Percentiles rank a stretch among this genome's conserved stretches.
These are phyloP conservation scores for Entomortierella beljakovae DNA, from an alignment of 192 early-diverging fungal species.

Conservation along the genomic window DNA sequence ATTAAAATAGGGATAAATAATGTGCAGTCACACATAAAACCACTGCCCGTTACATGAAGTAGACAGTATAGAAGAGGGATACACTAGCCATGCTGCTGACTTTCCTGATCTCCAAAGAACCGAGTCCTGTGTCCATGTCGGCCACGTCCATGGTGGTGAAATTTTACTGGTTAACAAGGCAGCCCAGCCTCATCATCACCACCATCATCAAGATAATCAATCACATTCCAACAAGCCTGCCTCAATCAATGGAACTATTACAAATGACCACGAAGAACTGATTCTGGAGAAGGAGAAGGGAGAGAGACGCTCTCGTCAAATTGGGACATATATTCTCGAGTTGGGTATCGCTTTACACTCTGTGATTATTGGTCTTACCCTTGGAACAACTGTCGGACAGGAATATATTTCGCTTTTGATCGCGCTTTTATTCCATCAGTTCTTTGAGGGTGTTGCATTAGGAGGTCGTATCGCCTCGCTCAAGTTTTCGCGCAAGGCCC, in stretches of 20 bases:
- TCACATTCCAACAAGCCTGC: neutral
- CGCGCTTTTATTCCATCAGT: slow-evolving; percentile 71
- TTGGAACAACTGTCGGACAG: slow-evolving; percentile 64
- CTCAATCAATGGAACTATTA: neutral
- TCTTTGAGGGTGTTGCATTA: slow-evolving; percentile 83
- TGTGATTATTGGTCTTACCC: slow-evolving; percentile 78
- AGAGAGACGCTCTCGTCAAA: slow-evolving; percentile 41
- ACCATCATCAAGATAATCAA: slow-evolving; percentile 13
- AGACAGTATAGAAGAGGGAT: slow-evolving; percentile 26
- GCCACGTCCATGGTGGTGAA: slow-evolving; percentile 44
- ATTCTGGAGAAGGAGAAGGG: slow-evolving; percentile 9
- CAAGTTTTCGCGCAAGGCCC: slow-evolving; percentile 32
- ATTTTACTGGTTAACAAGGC: slow-evolving; percentile 37
- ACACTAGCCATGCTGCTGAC: neutral
- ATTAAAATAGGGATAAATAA: too few relatives aligned
- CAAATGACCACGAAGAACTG: neutral
- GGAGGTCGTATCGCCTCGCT: slow-evolving; percentile 78
- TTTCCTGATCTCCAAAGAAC: neutral
- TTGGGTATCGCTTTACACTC: slow-evolving; percentile 85
- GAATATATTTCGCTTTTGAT: slow-evolving; percentile 69
- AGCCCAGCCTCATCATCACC: slow-evolving; percentile 8
- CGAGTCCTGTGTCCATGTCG: slow-evolving; percentile 26
- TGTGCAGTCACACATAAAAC: too few relatives aligned
- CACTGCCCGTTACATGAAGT: neutral
- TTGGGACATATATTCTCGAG: slow-evolving; percentile 79